These are phyloP conservation scores for Pinus taeda DNA, from an alignment of 75 land plant genomes.

Conservation along the genomic window DNA sequence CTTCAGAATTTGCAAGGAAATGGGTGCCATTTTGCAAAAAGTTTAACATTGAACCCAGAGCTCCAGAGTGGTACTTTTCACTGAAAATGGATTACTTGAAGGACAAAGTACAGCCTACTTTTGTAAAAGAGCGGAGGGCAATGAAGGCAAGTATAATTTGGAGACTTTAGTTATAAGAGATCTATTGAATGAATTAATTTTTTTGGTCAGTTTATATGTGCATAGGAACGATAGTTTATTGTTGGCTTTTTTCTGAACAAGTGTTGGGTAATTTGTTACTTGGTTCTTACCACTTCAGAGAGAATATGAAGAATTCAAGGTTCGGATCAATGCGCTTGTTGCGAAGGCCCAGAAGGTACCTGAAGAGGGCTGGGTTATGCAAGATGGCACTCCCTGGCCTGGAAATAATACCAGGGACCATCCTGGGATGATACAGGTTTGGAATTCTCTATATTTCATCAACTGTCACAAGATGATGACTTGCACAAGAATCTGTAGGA, in stretches of 20 bases:
- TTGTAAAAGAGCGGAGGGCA: conserved; percentile 94
- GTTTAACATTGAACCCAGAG: conserved; percentile 71
- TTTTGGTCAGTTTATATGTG: background rate
- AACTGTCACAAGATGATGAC: background rate
- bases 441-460: background rate
- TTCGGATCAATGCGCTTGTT: conserved; percentile 76
- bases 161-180: background rate
- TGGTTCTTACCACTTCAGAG: conserved; percentile 32
- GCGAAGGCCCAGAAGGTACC: conserved; percentile 87
- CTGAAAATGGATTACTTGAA: conserved; percentile 60
- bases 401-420: conserved; percentile 89
- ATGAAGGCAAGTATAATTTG: conserved; percentile 62
- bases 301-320: conserved; percentile 88
- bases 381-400: conserved; percentile 95
- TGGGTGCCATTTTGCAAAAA: conserved; percentile 67
- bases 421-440: conserved; percentile 93
- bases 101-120: conserved; percentile 58
- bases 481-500: background rate
- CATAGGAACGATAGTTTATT: background rate
- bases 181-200: background rate
- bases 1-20: conserved; percentile 83
- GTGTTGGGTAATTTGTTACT: background rate
- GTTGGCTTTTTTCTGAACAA: background rate
- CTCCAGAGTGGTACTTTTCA: conserved; percentile 67
- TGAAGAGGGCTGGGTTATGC: conserved; percentile 93